Evolutionary conservation across 31 red algal genomes (phyloP).

Genomic region (Endocladia muricata): DNA sequence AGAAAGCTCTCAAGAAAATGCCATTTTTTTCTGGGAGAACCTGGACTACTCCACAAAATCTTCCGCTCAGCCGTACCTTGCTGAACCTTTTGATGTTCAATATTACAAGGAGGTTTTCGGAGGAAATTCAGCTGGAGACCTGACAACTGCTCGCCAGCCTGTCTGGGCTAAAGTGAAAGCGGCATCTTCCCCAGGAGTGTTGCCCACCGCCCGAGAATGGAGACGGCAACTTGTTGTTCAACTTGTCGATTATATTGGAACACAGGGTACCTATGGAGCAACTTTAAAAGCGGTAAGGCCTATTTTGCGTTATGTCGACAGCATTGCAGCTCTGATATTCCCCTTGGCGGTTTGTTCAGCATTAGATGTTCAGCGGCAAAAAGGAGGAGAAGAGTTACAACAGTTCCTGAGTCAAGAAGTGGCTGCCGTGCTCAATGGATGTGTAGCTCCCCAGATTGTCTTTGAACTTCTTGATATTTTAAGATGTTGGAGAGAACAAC

Average conservation of each 20-base stretch:
- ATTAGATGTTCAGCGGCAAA: constrained; percentile 27
- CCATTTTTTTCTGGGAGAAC: constrained; percentile 61
- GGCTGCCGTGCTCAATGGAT: constrained; percentile 30
- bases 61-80: constrained; percentile 56
- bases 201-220: constrained; percentile 63
- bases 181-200: constrained; percentile 16
- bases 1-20: constrained; percentile 36
- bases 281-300: constrained; percentile 47
- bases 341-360: constrained; percentile 50
- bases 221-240: constrained; percentile 49
- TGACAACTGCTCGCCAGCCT: constrained; percentile 37
- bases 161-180: constrained; percentile 66
- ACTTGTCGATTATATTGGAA: constrained; percentile 59
- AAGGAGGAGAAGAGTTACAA: constrained; percentile 14
- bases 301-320: constrained; percentile 62
- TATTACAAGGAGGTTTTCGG: constrained; percentile 51
- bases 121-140: constrained; percentile 31
- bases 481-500: constrained; percentile 47
- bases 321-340: constrained; percentile 46
- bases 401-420: constrained; percentile 50
- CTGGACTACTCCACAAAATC: constrained; percentile 36
- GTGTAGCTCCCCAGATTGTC: constrained; percentile 39
- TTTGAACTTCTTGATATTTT: constrained; percentile 70
- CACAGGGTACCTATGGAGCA: constrained; percentile 51
- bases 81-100: constrained; percentile 61